These are phyloP conservation scores for Xylariaceae sp. DNA, from an alignment of 2,329 filamentous ascomycete genomes.

Conservation along the genomic window DNA sequence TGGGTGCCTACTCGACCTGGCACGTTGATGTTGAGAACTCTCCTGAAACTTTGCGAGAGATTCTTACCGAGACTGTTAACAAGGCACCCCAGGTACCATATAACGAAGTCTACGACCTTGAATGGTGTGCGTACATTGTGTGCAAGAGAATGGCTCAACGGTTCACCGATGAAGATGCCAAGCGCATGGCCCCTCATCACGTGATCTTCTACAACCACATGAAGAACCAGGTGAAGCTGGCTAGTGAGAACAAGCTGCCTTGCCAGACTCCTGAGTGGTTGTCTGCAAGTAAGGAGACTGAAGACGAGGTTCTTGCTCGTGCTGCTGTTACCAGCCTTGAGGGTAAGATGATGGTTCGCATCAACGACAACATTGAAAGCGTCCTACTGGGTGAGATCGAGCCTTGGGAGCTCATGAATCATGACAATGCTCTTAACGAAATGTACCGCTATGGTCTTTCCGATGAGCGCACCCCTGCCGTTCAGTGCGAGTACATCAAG, in stretches of 20 bases:
- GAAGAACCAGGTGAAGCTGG: slow-evolving; percentile 27
- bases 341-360: slow-evolving; percentile 30
- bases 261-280: slow-evolving; percentile 27
- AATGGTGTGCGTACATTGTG: slow-evolving; percentile 30
- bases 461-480: slow-evolving; percentile 27
- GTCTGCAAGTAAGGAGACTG: slow-evolving; percentile 20
- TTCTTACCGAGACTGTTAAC: slow-evolving; percentile 21
- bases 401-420: slow-evolving; percentile 30
- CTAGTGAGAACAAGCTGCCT: slow-evolving; percentile 23
- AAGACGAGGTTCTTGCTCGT: slow-evolving; percentile 25
- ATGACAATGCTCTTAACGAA: slow-evolving; percentile 29
- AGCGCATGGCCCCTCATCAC: slow-evolving; percentile 26
- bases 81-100: slow-evolving; percentile 25
- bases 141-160: slow-evolving; percentile 27
- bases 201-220: slow-evolving; percentile 29
- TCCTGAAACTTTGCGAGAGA: slow-evolving; percentile 17
- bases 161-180: slow-evolving; percentile 25
- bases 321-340: slow-evolving; percentile 26
- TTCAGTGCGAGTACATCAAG: slow-evolving; percentile 29
- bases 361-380: slow-evolving; percentile 28
- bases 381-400: slow-evolving; percentile 28
- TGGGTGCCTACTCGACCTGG: slow-evolving; percentile 27
- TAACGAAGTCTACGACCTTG: slow-evolving; percentile 24
- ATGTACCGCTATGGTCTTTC: slow-evolving; percentile 31
- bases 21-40: slow-evolving; percentile 30